These are phyloP conservation scores for Camellia oleifera DNA, from an alignment of 179 eudicot genomes.

Conservation along the genomic window DNA sequence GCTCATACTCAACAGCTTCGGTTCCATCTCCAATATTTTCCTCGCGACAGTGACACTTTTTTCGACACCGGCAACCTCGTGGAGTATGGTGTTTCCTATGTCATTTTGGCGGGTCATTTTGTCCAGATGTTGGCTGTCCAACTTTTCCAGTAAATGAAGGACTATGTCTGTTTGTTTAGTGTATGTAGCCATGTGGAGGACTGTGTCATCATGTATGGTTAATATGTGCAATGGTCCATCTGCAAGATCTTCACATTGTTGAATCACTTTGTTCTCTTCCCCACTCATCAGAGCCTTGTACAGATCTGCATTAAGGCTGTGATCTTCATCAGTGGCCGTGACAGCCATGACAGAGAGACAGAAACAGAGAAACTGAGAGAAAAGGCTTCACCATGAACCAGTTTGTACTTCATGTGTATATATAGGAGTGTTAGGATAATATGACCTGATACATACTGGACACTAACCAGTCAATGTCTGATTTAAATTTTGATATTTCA, in stretches of 20 bases:
- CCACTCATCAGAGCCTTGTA: not conserved
- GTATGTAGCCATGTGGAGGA: conserved; percentile 13
- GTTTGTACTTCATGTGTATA: too few species aligned
- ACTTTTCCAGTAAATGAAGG: not conserved
- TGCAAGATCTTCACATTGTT: not conserved
- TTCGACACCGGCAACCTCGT: conserved; percentile 7
- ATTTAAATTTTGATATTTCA: too few species aligned
- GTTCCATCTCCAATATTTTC: not conserved
- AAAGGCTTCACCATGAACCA: not conserved
- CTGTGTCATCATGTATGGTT: conserved; percentile 13
- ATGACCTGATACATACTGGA: too few species aligned
- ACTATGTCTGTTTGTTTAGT: not conserved
- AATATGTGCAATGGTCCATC: conserved; percentile 2
- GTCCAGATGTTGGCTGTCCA: not conserved
- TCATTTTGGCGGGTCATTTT: not conserved
- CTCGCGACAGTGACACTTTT: not conserved
- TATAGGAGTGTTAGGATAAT: too few species aligned
- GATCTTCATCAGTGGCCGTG: not conserved
- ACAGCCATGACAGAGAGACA: not conserved
- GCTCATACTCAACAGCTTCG: not conserved
- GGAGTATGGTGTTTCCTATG: conserved; percentile 15
- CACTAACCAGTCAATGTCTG: too few species aligned
- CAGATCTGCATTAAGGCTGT: not conserved
- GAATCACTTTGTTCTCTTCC: not conserved
- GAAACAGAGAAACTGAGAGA: not conserved